Base-by-base conservation (phyloP, 139 green algal species). In the Asterochloris sp. region DNA sequence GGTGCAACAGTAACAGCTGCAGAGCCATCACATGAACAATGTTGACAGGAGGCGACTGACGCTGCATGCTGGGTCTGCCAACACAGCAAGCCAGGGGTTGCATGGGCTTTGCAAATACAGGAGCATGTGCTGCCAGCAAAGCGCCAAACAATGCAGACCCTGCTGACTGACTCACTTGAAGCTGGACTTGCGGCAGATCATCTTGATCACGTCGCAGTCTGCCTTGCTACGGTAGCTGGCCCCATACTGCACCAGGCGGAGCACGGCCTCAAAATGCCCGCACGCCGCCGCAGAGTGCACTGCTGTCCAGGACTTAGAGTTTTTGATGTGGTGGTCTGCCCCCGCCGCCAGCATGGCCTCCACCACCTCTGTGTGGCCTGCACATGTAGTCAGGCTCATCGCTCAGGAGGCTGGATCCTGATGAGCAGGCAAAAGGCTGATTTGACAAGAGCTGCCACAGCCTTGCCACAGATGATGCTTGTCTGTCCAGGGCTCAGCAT, bases 181-280 rank as follows among this genome's bases (percentile, higher is more conserved):
- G 74, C 62, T 85, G 54, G 87, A 87, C 78, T 91, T 92, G 61
- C 87, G 87, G 61, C 54, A 82, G 13, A 92, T 82, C 78, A 90
- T 74, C 78, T 88, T 91, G n/a, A 91, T 83, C 21, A 92, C 86
- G 62, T 92, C 88, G 13, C 82, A 63, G 15, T 92, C 89, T 1
- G 83, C 83, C 60, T 86, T 87, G 78, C 84, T 79, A 15, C 88
- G 80, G 83, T 80, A 89, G 27, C 78, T 78, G 2, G 87, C 87
- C 12, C 89, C 89, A 62, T 86, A 62, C 74, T 84, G 66, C 38
- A 92, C 86, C 67, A 92, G 82, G 17, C 81, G 79, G 47, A 92
- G 80, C 28, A 92, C 88, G 0, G 85, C 75, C 27, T 92, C 89
- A 78, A 92, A 88, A 68, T 85, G 87, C 21, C 89, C 89, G 24